phyloP scores from a whole-genome alignment of 225 moss, liverwort and hornwort genomes.

The Asterella californica region DNA sequence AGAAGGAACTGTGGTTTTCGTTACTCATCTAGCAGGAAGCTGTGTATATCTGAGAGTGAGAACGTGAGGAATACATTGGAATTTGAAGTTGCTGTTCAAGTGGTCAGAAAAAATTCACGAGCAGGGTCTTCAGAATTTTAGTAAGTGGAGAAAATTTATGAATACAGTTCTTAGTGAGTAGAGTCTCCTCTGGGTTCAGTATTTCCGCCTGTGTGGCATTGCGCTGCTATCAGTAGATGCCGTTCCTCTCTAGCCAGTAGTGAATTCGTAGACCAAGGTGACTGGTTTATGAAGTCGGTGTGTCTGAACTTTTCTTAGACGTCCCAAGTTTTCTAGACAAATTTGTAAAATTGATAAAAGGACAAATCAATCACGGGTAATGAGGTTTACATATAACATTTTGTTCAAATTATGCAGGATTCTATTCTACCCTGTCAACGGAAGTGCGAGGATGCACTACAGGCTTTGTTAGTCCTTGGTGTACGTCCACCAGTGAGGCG shows the following conservation, averaged over 20 bases:
- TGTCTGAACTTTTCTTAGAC: background rate
- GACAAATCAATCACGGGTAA: background rate
- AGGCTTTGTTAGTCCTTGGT: slow-evolving; percentile 73
- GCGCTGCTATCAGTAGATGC: too few relatives aligned
- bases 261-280: background rate
- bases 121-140: background rate
- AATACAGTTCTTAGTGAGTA: too few relatives aligned
- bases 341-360: background rate
- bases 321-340: background rate
- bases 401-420: slow-evolving; percentile 40
- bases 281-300: background rate
- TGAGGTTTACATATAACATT: background rate
- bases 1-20: slow-evolving; percentile 45
- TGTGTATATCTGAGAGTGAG: background rate
- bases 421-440: slow-evolving; percentile 70
- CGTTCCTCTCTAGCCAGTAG: background rate
- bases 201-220: too few relatives aligned
- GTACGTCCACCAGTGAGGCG: slow-evolving; percentile 88
- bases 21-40: background rate
- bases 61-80: too few relatives aligned
- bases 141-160: background rate
- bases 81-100: background rate
- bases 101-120: background rate
- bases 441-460: slow-evolving; percentile 91
- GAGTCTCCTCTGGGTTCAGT: too few relatives aligned